Percentiles rank a stretch among this genome's conserved stretches.
phyloP scores from a whole-genome alignment of 495 filamentous ascomycete species.

The Penicillium roqueforti region DNA sequence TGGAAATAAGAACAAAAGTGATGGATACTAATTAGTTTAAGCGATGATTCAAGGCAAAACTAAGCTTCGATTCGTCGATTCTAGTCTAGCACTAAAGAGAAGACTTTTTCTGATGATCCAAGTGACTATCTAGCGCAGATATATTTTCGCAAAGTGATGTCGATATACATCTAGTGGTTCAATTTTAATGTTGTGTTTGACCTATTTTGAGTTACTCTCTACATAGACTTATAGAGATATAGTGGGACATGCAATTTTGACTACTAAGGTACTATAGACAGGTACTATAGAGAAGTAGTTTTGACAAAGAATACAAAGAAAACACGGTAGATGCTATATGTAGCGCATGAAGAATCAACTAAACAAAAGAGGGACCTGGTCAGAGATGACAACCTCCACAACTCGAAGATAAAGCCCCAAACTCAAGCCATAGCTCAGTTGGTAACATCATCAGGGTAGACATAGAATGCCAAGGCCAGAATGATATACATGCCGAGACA shows the following conservation, averaged over 20 bases:
- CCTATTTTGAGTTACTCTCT: too few species aligned
- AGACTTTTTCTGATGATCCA: background rate
- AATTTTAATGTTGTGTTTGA: background rate
- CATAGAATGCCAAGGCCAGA: conserved; percentile 84
- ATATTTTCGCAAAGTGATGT: background rate
- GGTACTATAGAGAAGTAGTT: conserved; percentile 4
- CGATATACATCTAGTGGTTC: background rate
- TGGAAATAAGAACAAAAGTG: conserved; percentile 1
- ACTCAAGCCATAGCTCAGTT: background rate
- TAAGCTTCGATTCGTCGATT: background rate
- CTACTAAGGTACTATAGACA: conserved; percentile 6
- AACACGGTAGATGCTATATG: background rate
- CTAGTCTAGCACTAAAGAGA: background rate
- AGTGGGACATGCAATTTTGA: conserved; percentile 4
- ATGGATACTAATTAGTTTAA: background rate
- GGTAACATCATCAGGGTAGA: conserved; percentile 65
- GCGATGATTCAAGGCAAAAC: background rate
- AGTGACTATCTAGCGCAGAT: background rate
- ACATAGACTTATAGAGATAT: background rate
- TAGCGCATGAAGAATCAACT: background rate
- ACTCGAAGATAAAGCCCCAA: background rate
- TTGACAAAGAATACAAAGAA: background rate
- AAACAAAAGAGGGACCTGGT: background rate
- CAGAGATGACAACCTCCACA: background rate
- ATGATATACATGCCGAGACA: conserved; percentile 76